Evolutionary conservation across 2,329 filamentous ascomycete genomes (phyloP), one percentile per base, ranked within the genome.

Genomic region (Fusarium continuum): DNA sequence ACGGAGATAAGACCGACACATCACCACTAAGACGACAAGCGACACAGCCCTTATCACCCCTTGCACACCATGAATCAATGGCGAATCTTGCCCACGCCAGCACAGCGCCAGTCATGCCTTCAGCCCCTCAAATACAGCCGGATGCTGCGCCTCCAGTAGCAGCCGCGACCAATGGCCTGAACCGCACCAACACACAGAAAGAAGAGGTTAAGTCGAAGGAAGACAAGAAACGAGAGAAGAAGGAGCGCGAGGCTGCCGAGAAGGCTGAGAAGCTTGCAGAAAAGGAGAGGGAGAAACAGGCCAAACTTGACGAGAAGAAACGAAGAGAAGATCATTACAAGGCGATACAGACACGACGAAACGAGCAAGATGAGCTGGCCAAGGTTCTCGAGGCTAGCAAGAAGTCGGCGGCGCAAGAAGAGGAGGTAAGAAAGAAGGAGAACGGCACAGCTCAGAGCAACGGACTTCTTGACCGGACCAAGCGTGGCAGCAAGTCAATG

Each of bases 401-500:
- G 73, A 81, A 82, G 57, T 82, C 84, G 8, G 85, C 88, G 25
- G 82, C 79, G 2, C 84, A 88, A 29, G 85, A 82, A 39, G 77
- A 79, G 7, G 76, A 77, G 13, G 64, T 69, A 10, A 74, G 76
- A 41, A 81, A 77, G 65, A 78, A 77, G 55, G 78, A 79, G 25
- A 75, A 73, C n/a, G 69, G 70, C 5, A 67, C 72, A 14, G 82
- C 70, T 58, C 73, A 70, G 46, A 73, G 74, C 25, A 56, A 65
- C 25, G 79, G 81, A 6, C 80, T 86, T 25, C 78, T 95, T 35
- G 87, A 86, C 69, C 83, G 91, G 38, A 88, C 91, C 64, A 85
- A 88, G 67, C 83, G 88, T 50, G 87, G 87, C 9, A 92, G 89
- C 74, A 94, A 91, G 79, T 93, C 91, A 63, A 84, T 96, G 79